A percentile compares a stretch with the other conserved stretches of the same genome.
Conservation (phyloP, 164 flowering plant species). For the Liquidambar formosana region DNA sequence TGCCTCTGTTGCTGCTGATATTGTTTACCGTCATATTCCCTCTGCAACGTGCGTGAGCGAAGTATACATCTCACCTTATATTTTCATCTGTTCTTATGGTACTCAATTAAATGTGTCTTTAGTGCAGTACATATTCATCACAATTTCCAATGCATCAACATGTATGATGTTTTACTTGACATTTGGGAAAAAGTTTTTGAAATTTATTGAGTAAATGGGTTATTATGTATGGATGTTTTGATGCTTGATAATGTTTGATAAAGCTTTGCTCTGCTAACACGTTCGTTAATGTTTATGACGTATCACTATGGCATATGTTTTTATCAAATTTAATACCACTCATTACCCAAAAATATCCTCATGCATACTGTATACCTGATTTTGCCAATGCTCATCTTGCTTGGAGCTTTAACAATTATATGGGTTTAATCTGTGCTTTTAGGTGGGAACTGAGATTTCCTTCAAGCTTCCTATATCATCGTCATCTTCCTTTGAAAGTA, state of each 20-base stretch:
- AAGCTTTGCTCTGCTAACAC: neutral
- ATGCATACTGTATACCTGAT: neutral
- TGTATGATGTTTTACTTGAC: neutral
- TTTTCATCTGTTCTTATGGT: neutral
- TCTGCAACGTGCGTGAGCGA: conserved; percentile 88
- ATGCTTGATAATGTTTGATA: neutral
- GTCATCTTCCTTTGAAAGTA: conserved; percentile 76
- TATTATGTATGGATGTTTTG: neutral
- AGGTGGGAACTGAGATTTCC: conserved; percentile 97
- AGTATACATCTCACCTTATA: conserved; percentile 41
- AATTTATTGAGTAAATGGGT: too few species aligned
- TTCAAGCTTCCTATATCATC: conserved; percentile 96
- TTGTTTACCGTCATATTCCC: conserved; percentile 88
- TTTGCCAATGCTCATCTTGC: neutral
- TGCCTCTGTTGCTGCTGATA: conserved; percentile 77
- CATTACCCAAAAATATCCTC: neutral
- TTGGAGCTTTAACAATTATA: neutral
- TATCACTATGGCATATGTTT: neutral
- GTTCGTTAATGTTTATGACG: neutral
- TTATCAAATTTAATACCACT: neutral
- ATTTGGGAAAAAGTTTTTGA: too few species aligned
- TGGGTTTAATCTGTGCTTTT: conserved; percentile 18
- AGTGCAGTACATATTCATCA: neutral
- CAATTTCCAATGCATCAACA: conserved; percentile 1
- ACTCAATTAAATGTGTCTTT: neutral